These are phyloP conservation scores for Xylaria sp. DNA, from an alignment of 2,329 filamentous ascomycete genomes.

Conservation along the genomic window DNA sequence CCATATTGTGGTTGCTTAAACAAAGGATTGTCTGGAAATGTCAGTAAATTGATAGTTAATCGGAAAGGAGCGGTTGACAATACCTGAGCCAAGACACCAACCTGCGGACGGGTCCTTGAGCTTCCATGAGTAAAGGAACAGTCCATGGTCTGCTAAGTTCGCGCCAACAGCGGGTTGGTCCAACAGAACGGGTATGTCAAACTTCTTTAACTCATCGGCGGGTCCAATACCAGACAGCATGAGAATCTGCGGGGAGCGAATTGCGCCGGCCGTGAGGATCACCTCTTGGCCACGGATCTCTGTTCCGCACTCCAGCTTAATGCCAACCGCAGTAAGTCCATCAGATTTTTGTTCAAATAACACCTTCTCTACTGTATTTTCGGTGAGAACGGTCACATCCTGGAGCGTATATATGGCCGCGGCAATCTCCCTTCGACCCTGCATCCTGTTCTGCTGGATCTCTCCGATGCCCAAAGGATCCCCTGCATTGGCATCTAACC, in stretches of 20 bases:
- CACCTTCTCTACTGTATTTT: constrained; percentile 6
- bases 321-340: background rate
- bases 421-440: constrained; percentile 37
- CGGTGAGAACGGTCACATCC: background rate
- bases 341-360: background rate
- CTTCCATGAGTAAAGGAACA: constrained; percentile 3
- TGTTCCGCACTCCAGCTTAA: background rate
- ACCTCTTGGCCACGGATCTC: constrained; percentile 31
- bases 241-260: constrained; percentile 24
- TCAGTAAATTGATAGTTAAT: too few relatives aligned
- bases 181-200: constrained; percentile 9
- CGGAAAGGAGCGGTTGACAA: too few relatives aligned
- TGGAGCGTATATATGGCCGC: constrained; percentile 19
- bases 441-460: constrained; percentile 34
- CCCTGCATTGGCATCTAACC: constrained; percentile 38
- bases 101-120: constrained; percentile 38
- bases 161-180: constrained; percentile 10
- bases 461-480: constrained; percentile 44
- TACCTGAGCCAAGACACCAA: constrained; percentile 43
- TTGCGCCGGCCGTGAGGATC: constrained; percentile 20
- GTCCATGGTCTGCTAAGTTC: constrained; percentile 1
- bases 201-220: background rate
- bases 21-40: background rate
- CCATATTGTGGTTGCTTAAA: background rate
- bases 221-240: constrained; percentile 21